Base-by-base conservation (phyloP, 176 grass and related monocot species). In the Raddia distichophylla region DNA sequence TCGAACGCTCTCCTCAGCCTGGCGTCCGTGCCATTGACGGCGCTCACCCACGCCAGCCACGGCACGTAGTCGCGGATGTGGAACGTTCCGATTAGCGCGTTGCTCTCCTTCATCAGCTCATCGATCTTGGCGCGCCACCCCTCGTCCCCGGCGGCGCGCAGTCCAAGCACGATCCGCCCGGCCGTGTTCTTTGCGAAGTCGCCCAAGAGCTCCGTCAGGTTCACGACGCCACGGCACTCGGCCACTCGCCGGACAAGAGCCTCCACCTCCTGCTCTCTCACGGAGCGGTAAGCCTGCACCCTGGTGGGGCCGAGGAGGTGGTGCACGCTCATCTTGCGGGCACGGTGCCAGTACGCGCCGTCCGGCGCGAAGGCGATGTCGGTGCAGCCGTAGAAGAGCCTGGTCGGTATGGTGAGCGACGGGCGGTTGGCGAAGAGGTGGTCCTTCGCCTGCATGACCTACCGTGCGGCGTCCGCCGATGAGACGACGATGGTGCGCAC, bases 321-420 rank as follows among this genome's bases (percentile, higher is more conserved):
- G 9, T 16, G 52, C 14, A 58, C 71, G 52, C 16, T 11, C 4
- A 8, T 19, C 71, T 58, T 74, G 8, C 52, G 32, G 1, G 33
- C 52, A 33, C 0, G 32, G 8, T 8, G 34, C 71, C 71, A 74
- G 71, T 74, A 74, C 8, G 8, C 8, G 15, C 71, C 52, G 34
- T 74, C 16, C 52, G 71, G 52, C 16, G 53, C 35, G 53, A 75
- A 75, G 10, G 72, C 16, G 35, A 75, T n/a, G 35, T 75, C 72
- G 53, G 72, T 75, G 71, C 32, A 52, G 51, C 51, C 50, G 70
- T 73, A 73, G 70, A 73, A n/a, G 48, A 73, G 70, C 48, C 51
- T 16, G 15, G 12, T 14, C 5, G 49, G 70, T 10, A 73, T 54
- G 70, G 70, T 15, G 48, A 72, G 69, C 22, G 69, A 53, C 12